phyloP scores from a whole-genome alignment of 2,329 filamentous ascomycete genomes.

The Myriosclerotinia duriaeana region DNA sequence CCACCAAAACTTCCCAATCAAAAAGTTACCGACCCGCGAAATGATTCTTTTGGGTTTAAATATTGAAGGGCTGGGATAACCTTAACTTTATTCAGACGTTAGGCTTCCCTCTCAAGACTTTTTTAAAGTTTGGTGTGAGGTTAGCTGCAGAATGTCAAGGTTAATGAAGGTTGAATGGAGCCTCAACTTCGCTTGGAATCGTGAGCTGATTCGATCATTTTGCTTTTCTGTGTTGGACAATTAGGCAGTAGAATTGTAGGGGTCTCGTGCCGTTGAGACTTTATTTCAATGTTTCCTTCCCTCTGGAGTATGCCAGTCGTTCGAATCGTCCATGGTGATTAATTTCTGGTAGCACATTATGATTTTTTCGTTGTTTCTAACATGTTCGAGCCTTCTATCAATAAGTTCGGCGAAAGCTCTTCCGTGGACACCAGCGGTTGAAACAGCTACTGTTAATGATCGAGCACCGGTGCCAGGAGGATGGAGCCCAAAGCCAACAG shows the following conservation, averaged over 20 bases:
- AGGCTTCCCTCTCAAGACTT: not conserved
- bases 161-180: not conserved
- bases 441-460: not conserved
- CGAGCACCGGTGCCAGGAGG: not conserved
- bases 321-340: not conserved
- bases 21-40: not conserved
- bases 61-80: not conserved
- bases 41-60: not conserved
- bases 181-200: not conserved
- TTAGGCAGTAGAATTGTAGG: conserved; percentile 5
- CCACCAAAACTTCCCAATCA: conserved; percentile 3
- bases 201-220: conserved; percentile 4
- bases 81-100: conserved; percentile 8
- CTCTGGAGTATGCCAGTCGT: not conserved
- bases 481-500: not conserved
- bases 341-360: not conserved
- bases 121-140: not conserved
- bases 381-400: not conserved
- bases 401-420: conserved; percentile 2
- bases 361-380: not conserved
- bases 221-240: not conserved
- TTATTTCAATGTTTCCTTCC: not conserved
- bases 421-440: not conserved
- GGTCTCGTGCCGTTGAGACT: not conserved
- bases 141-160: not conserved